Percentiles rank a stretch among this genome's conserved stretches.
phyloP scores from a whole-genome alignment of 345 rosid species.

The Eucalyptus curtisii region DNA sequence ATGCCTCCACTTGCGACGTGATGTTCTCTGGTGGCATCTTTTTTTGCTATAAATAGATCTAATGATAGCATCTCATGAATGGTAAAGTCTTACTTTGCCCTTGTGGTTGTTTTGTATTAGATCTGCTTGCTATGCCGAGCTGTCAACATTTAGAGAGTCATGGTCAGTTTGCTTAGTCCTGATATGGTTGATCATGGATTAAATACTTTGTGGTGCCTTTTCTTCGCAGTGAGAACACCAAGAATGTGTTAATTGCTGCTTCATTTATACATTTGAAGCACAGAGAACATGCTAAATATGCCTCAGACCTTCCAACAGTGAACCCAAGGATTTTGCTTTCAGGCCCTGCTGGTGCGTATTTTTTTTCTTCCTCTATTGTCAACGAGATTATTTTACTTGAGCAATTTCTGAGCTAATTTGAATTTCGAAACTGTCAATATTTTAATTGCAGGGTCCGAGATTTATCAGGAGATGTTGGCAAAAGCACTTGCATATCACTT shows the following conservation, averaged over 20 bases:
- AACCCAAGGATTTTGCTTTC: conserved; percentile 87
- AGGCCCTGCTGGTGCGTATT: conserved; percentile 76
- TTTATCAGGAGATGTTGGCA: conserved; percentile 85
- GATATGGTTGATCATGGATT: background rate
- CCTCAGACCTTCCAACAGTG: conserved; percentile 56
- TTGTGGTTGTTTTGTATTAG: background rate
- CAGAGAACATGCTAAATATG: conserved; percentile 58
- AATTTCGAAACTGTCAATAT: background rate
- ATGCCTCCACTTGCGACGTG: background rate
- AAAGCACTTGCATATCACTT: conserved; percentile 80
- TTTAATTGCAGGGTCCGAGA: conserved; percentile 63
- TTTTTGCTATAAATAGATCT: background rate
- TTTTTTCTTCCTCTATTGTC: background rate
- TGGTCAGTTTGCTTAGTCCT: background rate
- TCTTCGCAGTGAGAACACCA: conserved; percentile 62
- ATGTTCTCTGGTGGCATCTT: background rate
- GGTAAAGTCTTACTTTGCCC: background rate
- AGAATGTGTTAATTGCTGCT: conserved; percentile 62
- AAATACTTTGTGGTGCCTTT: background rate
- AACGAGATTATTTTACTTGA: background rate
- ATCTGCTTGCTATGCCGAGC: background rate
- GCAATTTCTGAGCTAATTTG: background rate
- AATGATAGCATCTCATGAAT: background rate
- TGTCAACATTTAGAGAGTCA: background rate
- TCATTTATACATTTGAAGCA: conserved; percentile 80